Base-by-base conservation (phyloP, 768 basidiomycete genomes). In the Lyophyllum semitale region DNA sequence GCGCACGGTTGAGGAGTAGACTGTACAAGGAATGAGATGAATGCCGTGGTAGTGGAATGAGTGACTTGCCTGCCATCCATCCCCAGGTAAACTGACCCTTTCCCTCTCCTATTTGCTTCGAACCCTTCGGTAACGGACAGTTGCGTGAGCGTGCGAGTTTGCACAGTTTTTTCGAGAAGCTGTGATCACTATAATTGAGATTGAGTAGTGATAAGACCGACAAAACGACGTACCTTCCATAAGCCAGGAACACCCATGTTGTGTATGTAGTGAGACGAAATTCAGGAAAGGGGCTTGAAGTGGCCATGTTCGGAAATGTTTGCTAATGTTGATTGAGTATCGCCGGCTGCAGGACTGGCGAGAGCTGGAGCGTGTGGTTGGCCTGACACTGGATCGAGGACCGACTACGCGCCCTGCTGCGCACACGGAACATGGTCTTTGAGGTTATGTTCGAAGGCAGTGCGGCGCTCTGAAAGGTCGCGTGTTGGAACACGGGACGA, bases 231-330 rank as follows among this genome's bases (percentile, higher is more conserved):
- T 5, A 51, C 49, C 38, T 51, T 51, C 49, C 49, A 51, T 22
- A 51, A 29, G n/a, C 35, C 49, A 15, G 37, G 17, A 22, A 53
- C 40, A 26, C 33, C 45, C 45, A 53, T 43, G 37, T 52, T 44
- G 40, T 43, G 27, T 13, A 32, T 38, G 35, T 20, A 5, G 17
- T 4, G 17, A 43, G 22, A 13, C 42, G 4, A 43, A 43, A 15
- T 7, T 6, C 35, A 13, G 8, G 15, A 7, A 37, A 37, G 35
- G 35, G 35, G 35, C 35, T 37, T 13, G 15, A 37, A 8, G 4
- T 17, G 8, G 4, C 35, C n/a, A n/a, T n/a, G n/a, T n/a, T 37
- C 13, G 13, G 35, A 9, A 37, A n/a, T n/a, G n/a, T n/a, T n/a
- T n/a, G n/a, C n/a, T n/a, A n/a, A n/a, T n/a, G n/a, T n/a, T n/a